A percentile compares a stretch with the other conserved stretches of the same genome.
Conservation (phyloP, 345 rosid species). For the Hirschfeldia incana region DNA sequence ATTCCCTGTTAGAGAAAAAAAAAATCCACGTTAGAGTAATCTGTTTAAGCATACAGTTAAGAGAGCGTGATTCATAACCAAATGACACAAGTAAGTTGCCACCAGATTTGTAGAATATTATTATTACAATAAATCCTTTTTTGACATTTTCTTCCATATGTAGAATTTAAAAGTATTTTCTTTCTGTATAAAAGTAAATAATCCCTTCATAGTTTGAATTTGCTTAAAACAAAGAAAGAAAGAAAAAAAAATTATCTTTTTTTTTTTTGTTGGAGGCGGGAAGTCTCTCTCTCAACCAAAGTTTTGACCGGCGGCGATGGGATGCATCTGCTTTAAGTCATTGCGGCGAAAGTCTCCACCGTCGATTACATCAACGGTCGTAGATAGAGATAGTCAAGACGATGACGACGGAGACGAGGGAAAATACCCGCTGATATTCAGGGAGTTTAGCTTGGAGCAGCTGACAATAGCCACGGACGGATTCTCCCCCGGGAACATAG, state of each 20-base stretch:
- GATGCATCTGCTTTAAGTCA: constrained; percentile 38
- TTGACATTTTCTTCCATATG: not conserved
- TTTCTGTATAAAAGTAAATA: not conserved
- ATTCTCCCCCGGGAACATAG: constrained; percentile 58
- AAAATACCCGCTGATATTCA: constrained; percentile 47
- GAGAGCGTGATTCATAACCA: constrained; percentile 24
- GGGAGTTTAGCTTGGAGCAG: constrained; percentile 60
- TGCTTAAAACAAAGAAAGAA: not conserved
- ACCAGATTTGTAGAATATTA: not conserved
- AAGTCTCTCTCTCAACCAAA: not conserved
- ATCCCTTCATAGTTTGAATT: not conserved
- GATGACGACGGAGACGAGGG: constrained; percentile 2
- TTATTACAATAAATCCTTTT: not conserved
- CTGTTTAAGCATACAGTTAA: not conserved
- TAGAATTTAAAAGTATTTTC: not conserved
- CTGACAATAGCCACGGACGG: constrained; percentile 59
- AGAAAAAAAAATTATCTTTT: not conserved
- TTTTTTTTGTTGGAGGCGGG: constrained; percentile 4
- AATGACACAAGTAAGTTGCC: not conserved
- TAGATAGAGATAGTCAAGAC: not conserved
- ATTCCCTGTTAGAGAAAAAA: no score
- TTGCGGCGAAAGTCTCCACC: constrained; percentile 19
- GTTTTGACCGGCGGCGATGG: constrained; percentile 23
- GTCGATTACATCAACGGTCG: constrained; percentile 22
- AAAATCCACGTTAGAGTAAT: not conserved